Evolutionary conservation across 73 alveolate genomes (phyloP).

Genomic region (Blepharisma japonicum): DNA sequence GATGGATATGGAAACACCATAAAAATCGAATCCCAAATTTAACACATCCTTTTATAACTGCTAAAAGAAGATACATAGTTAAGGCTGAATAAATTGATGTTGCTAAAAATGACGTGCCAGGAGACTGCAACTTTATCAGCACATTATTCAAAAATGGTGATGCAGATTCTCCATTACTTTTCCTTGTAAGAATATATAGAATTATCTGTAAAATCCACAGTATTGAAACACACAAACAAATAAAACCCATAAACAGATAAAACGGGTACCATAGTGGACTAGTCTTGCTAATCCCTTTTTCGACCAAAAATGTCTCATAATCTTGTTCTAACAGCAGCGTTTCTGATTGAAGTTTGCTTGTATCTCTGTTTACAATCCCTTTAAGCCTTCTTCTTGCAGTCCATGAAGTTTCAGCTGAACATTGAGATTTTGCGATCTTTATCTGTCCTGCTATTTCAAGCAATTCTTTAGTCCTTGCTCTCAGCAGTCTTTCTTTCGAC

Average conservation of each 20-base stretch:
- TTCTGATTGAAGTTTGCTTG: slow-evolving; percentile 41
- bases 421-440: slow-evolving; percentile 33
- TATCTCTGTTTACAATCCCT: slow-evolving; percentile 27
- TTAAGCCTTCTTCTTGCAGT: slow-evolving; percentile 45
- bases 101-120: slow-evolving; percentile 63
- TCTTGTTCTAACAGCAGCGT: slow-evolving; percentile 49
- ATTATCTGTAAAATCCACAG: slow-evolving; percentile 65
- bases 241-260: slow-evolving; percentile 52
- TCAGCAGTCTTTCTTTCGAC: slow-evolving; percentile 45
- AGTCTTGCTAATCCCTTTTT: slow-evolving; percentile 35
- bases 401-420: slow-evolving; percentile 36
- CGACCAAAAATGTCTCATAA: slow-evolving; percentile 43
- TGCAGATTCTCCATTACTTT: slow-evolving; percentile 52
- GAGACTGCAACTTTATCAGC: slow-evolving; percentile 60
- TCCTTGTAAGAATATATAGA: slow-evolving; percentile 33
- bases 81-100: slow-evolving; percentile 60
- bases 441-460: slow-evolving; percentile 31
- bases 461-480: slow-evolving; percentile 49
- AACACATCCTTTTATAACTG: slow-evolving; percentile 79
- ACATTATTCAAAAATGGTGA: slow-evolving; percentile 68
- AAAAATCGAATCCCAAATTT: slow-evolving; percentile 84
- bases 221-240: slow-evolving; percentile 42
- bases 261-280: slow-evolving; percentile 62
- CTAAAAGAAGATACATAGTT: slow-evolving; percentile 61
- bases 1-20: slow-evolving; percentile 66